Evolutionary conservation across 2,329 filamentous ascomycete genomes (phyloP), one percentile per base, ranked within the genome.

Genomic region (Leptographium radiaticola): DNA sequence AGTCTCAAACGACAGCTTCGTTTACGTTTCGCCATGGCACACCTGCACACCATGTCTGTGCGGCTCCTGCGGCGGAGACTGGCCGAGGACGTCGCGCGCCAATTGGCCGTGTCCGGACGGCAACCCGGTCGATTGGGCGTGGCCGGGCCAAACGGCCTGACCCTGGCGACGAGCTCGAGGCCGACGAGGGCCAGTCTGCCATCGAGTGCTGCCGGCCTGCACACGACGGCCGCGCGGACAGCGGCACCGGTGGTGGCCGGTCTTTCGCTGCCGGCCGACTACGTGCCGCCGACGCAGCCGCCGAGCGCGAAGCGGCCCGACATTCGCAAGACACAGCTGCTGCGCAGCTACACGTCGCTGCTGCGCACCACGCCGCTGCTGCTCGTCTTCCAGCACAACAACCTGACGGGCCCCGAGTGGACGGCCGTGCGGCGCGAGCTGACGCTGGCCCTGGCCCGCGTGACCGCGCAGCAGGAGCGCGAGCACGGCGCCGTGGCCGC

Each of bases 281-380:
- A 75, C 58, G 67, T 74, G 2, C 84, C 77, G 71, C 80, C 82
- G 0, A 85, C 82, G 1, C 89, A 96, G 68, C 91, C 90, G 3
- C 89, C 88, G 5, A 95, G 87, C 53, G 86, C 94, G 66, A 87
- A 91, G 66, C 86, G 84, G 20, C 80, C 90, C 48, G 86, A 95
- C 66, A 85, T 85, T 63, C 86, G 91, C 67, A 95, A 97, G 72
- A 85, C 89, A 16, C 93, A 98, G 70, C 77, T 97, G 56, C 76
- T 83, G 55, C 83, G 90, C 55, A 82, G 86, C 62, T 96, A 96
- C 71, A 88, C 90, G 51, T 93, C 90, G 48, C 75, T 95, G 57
- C 80, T 96, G 55, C 87, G 87, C 56, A 89, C 89, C 25, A 85
- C 87, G 12, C 89, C 90, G 43, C 70, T 96, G 57, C 84, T 95